Conservation (phyloP, 257 asterid genomes). For the Coffea eugenioides region DNA sequence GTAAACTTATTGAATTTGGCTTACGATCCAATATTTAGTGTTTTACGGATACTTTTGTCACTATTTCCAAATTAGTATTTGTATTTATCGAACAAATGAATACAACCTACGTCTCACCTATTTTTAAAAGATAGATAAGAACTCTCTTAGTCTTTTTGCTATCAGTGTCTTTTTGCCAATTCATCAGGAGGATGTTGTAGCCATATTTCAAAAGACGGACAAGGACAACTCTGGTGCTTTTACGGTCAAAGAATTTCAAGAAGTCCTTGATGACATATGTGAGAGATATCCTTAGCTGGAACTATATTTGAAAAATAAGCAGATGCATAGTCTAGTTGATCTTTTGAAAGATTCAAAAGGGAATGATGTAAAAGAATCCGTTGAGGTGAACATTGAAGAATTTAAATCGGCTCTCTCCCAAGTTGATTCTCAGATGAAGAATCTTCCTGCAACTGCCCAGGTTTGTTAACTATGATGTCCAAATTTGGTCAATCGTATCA, state of each 20-base stretch:
- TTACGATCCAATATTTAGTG: not conserved
- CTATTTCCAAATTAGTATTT: not conserved
- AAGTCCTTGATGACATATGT: conserved; percentile 73
- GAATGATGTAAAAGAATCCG: conserved; percentile 53
- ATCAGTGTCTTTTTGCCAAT: conserved; percentile 3
- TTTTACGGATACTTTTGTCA: too few relatives aligned
- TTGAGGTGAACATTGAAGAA: conserved; percentile 80
- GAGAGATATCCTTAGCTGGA: conserved; percentile 93
- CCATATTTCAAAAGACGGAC: conserved; percentile 82
- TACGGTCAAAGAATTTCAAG: conserved; percentile 82
- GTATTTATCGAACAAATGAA: too few relatives aligned
- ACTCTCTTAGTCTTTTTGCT: not conserved
- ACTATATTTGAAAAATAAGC: conserved; percentile 62
- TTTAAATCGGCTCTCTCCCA: conserved; percentile 80
- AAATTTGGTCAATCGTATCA: not conserved
- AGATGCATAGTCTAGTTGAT: conserved; percentile 62
- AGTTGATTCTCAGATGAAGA: conserved; percentile 90
- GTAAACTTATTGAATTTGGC: not conserved
- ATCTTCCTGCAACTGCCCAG: conserved; percentile 99
- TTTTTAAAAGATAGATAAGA: not conserved
- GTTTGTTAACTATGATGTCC: conserved; percentile 27
- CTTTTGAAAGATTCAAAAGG: conserved; percentile 63
- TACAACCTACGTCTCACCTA: not conserved
- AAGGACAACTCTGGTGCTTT: conserved; percentile 88
- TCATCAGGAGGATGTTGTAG: conserved; percentile 76